Evolutionary conservation across 2,329 filamentous ascomycete species (phyloP), one percentile per base, ranked within the genome.

Genomic region (Xylariaceae sp.): DNA sequence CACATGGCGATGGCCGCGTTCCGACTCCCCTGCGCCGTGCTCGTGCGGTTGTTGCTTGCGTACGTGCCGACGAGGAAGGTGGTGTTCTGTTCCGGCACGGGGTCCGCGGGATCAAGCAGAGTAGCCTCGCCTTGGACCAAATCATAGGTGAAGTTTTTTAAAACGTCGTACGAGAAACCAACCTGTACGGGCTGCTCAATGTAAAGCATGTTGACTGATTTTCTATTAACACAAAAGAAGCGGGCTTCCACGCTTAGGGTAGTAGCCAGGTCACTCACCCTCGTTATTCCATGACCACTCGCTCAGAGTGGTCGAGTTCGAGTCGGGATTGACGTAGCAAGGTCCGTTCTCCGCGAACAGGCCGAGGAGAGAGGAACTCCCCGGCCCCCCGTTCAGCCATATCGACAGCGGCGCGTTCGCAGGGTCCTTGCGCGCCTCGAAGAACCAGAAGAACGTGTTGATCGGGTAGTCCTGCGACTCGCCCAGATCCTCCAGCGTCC

Each of bases 311-410:
- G 72, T 68, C 18, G 69, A 63, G 34, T 68, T 64, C 9, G 70
- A 74, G 38, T 64, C 48, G 40, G 70, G 44, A 42, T 70, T 59
- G 16, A 69, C 53, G 42, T 67, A 59, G 52, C 60, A 71, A 38
- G 63, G 65, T 9, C 76, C 76, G 62, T 65, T 60, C 70, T 76
- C 41, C 54, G 63, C 54, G 70, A 77, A 46, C 68, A 62, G 11
- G 63, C 75, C 59, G 11, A 60, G 53, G 66, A 79, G 68, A n/a
- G 71, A 76, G 44, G 70, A 75, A 35, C 65, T 67, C 15, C 75
- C 76, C 4, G 76, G 76, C 3, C 76, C 76, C 18, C 76, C 75
- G 55, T 76, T 78, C 33, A 79, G 57, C 71, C 71, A 79, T 53
- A 78, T 71, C 1, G 71, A 71, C 40, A 78, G 47, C 12, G 59